Base-by-base conservation (phyloP, 371 early-diverging fungal species). In the Mortierella sp. region DNA sequence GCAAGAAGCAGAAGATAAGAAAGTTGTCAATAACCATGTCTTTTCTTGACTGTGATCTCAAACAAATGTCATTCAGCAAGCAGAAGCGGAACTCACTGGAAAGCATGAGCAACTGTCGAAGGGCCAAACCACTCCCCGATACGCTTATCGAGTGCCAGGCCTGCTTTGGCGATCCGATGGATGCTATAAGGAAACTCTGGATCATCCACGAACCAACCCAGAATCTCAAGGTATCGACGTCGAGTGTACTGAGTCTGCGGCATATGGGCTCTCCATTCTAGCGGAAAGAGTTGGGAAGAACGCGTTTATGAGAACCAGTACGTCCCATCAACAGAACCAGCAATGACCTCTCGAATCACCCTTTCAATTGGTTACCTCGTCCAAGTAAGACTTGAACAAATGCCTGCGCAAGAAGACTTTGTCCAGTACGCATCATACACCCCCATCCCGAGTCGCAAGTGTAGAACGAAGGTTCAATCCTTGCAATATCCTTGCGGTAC, bases 121-220 rank as follows among this genome's bases (percentile, higher is more conserved):
- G 98, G 98, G 0, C 96, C 96, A 85, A 96, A 97, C 98, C 98
- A 98, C 73, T 96, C 91, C 37, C 98, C 97, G 53, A 96, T 89
- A 41, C 90, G 85, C 64, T 95, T 96, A 34, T 92, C 95, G 22
- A 89, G 85, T 54, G 91, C 88, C 54, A 84, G 80, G 1, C 97
- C 98, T 16, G 89, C 63, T 24, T 89, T 74, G 0, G 95, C 94
- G 61, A 98, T 92, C 14, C 89, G 81, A 61, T 98, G 97, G 31
- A 98, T 93, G 10, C 96, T 95, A 65, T 94, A 96, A 0, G 90
- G 87, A n/a, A 90, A 90, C 43, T 87, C 78, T 24, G 88, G 85
- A 1, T 91, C 91, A 79, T 96, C 96, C 45, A 93, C 71, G 57
- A 98, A 96, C 90, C 90, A 91, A 52, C 85, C 78, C 22, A 95